phyloP scores from a whole-genome alignment of 108 stramenopile species.

The Cylindrotheca fusiformis region DNA sequence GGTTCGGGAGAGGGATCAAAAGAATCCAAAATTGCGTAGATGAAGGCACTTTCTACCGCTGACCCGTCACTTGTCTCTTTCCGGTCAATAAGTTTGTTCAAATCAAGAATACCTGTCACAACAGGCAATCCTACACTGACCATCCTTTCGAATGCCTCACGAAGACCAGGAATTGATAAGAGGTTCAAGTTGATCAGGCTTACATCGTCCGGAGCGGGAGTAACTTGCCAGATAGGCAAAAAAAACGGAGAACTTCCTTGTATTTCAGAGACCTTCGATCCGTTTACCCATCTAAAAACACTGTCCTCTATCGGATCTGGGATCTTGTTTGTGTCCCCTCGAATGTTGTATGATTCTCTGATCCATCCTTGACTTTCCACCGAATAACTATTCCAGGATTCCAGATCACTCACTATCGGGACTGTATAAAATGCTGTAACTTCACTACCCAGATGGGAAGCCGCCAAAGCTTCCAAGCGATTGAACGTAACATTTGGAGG shows the following conservation, averaged over 20 bases:
- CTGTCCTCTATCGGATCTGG: neutral
- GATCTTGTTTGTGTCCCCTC: neutral
- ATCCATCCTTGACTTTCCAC: conserved; percentile 6
- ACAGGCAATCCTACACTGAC: neutral
- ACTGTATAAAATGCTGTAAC: neutral
- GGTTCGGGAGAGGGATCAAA: neutral
- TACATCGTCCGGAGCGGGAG: conserved; percentile 1
- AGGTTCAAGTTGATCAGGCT: conserved; percentile 12
- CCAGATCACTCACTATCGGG: neutral
- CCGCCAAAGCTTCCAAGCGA: neutral
- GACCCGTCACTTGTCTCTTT: neutral
- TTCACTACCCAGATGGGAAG: neutral
- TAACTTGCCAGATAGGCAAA: conserved; percentile 19
- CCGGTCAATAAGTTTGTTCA: neutral
- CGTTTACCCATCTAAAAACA: neutral
- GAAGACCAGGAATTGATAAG: neutral
- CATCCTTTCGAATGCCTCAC: neutral
- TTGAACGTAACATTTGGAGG: neutral
- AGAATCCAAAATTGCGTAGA: conserved; percentile 8
- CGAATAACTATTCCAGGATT: conserved; percentile 3
- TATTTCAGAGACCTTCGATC: neutral
- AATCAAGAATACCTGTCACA: conserved; percentile 1
- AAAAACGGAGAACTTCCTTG: neutral
- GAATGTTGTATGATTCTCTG: neutral
- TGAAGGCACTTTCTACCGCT: neutral